Evolutionary conservation across 1,139 yeast genomes (phyloP).

Genomic region (Protomyces pachydermus): DNA sequence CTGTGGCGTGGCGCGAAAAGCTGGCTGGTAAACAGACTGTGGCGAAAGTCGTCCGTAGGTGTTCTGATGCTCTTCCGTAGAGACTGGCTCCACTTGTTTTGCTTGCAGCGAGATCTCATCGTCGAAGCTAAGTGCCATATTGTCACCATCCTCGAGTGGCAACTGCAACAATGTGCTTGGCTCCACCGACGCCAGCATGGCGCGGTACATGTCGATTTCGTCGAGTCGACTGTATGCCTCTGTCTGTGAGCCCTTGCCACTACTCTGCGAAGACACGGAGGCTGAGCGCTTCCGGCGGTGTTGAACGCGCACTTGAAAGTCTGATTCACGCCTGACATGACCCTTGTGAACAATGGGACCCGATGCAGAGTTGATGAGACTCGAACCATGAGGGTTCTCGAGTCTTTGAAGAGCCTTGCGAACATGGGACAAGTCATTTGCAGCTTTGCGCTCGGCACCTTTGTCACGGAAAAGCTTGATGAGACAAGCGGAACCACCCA

Average conservation of each 20-base stretch:
- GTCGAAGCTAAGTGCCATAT: not conserved
- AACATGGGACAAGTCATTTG: not conserved
- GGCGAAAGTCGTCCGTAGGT: not conserved
- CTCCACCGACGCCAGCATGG: not conserved
- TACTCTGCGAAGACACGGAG: not conserved
- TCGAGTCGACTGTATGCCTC: not conserved
- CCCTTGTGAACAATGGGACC: not conserved
- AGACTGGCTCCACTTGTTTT: not conserved
- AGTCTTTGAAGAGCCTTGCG: not conserved
- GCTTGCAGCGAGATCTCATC: not conserved
- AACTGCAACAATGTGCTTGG: not conserved
- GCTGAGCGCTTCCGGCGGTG: not conserved
- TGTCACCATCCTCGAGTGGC: not conserved
- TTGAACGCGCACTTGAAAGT: not conserved
- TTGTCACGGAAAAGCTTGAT: constrained; percentile 10
- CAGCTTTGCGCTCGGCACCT: constrained; percentile 6
- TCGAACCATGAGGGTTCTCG: not conserved
- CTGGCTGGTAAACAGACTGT: not conserved
- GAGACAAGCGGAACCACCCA: not conserved
- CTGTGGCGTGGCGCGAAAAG: not conserved
- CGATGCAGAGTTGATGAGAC: not conserved
- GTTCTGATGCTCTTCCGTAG: not conserved
- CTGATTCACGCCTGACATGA: not conserved
- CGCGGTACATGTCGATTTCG: not conserved
- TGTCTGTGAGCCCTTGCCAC: not conserved